These are phyloP conservation scores for Hibiscus trionum DNA, from an alignment of 345 rosid genomes.

Conservation along the genomic window DNA sequence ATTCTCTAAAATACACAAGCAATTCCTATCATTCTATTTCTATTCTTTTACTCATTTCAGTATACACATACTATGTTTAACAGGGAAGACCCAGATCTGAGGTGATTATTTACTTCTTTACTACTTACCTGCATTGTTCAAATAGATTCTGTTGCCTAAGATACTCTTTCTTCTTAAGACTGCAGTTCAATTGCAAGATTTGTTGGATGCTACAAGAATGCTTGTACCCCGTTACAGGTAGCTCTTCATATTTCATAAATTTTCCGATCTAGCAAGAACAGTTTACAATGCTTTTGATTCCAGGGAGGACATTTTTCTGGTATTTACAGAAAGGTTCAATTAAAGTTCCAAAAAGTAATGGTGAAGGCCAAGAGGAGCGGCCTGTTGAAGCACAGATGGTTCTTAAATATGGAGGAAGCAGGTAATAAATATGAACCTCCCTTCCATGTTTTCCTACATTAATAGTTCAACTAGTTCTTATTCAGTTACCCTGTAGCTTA, in stretches of 20 bases:
- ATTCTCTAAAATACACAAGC: no score
- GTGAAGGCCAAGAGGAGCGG: constrained; percentile 92
- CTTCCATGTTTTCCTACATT: no score
- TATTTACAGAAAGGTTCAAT: no score
- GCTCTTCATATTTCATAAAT: background rate
- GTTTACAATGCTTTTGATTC: constrained; percentile 1
- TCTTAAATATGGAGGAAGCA: constrained; percentile 95
- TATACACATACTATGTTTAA: no score
- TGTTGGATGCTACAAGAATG: no score
- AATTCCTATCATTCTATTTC: no score
- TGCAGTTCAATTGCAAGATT: constrained; percentile 91
- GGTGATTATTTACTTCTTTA: constrained; percentile 28
- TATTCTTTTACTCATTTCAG: no score
- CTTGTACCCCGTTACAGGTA: constrained; percentile 93
- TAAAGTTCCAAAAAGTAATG: constrained; percentile 58
- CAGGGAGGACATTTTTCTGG: constrained; percentile 99
- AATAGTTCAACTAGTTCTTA: background rate
- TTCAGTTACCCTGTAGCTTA: background rate
- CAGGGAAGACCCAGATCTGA: constrained; percentile 83
- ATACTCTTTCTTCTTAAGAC: constrained; percentile 49
- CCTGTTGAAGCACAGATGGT: constrained; percentile 97
- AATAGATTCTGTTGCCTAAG: no score
- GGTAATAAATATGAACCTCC: constrained; percentile 31
- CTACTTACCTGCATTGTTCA: no score
- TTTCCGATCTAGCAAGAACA: constrained; percentile 1